Evolutionary conservation across 192 early-diverging fungal genomes (phyloP).

Genomic region (Backusella australiensis): DNA sequence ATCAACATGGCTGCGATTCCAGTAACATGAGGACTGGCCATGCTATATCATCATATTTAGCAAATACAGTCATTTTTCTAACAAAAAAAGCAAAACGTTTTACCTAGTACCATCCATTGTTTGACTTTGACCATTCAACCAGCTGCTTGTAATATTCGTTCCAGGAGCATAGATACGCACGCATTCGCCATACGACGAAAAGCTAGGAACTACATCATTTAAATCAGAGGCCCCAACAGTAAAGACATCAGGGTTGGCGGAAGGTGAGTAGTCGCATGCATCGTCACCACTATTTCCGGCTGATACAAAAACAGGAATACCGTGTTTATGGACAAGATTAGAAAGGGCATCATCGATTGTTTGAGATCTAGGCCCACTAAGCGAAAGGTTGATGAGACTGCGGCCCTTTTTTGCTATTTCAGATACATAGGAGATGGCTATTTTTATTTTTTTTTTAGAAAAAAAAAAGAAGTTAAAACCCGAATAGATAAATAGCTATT

Average conservation of each 20-base stretch:
- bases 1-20: slow-evolving; percentile 47
- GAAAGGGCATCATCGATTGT: slow-evolving; percentile 42
- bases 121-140: slow-evolving; percentile 25
- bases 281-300: slow-evolving; percentile 57
- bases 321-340: slow-evolving; percentile 20
- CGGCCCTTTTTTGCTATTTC: slow-evolving; percentile 20
- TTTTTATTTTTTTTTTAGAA: background rate
- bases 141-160: slow-evolving; percentile 44
- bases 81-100: background rate
- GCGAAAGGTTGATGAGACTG: slow-evolving; percentile 57
- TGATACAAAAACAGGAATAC: slow-evolving; percentile 53
- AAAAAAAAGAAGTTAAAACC: background rate
- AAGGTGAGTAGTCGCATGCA: slow-evolving; percentile 58
- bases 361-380: slow-evolving; percentile 52
- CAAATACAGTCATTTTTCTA: too few species aligned
- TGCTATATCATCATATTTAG: slow-evolving; percentile 21
- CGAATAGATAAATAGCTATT: background rate
- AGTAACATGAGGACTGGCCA: slow-evolving; percentile 49
- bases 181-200: slow-evolving; percentile 54
- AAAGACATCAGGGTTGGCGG: slow-evolving; percentile 39
- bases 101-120: slow-evolving; percentile 49
- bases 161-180: slow-evolving; percentile 66
- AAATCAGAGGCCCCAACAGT: slow-evolving; percentile 48
- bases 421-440: slow-evolving; percentile 22
- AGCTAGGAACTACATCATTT: slow-evolving; percentile 43